Evolutionary conservation across 441 rosid genomes (phyloP).

Genomic region (Syzygium syzygioides): DNA sequence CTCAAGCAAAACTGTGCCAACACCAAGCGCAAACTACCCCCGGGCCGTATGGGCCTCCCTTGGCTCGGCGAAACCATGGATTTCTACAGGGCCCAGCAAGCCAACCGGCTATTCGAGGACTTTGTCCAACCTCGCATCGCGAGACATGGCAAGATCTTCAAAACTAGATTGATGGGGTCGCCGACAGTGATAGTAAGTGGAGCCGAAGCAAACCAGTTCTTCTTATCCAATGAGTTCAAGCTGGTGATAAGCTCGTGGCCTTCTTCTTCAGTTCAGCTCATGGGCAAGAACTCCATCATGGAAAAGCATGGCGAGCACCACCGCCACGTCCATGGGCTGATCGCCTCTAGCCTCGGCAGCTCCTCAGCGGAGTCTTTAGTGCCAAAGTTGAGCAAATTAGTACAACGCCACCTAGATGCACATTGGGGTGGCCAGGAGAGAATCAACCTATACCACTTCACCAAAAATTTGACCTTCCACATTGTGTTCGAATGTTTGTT

Average conservation of each 20-base stretch:
- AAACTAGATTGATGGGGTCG: constrained; percentile 63
- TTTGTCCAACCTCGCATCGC: constrained; percentile 45
- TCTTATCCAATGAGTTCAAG: constrained; percentile 63
- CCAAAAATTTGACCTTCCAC: constrained; percentile 44
- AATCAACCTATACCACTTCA: constrained; percentile 38
- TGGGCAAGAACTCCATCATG: constrained; percentile 67
- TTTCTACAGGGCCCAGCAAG: constrained; percentile 54
- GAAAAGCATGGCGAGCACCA: constrained; percentile 57
- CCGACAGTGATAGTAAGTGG: constrained; percentile 59
- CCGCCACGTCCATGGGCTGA: constrained; percentile 33
- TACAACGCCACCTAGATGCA: constrained; percentile 32
- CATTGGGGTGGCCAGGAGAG: constrained; percentile 39
- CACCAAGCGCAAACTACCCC: constrained; percentile 38
- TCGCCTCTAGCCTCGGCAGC: constrained; percentile 32
- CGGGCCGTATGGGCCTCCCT: constrained; percentile 58
- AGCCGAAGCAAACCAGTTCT: constrained; percentile 52
- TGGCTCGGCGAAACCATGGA: constrained; percentile 66
- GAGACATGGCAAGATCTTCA: constrained; percentile 53
- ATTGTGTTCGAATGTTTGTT: constrained; percentile 56
- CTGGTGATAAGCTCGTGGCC: constrained; percentile 80
- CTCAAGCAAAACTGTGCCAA: constrained; percentile 9
- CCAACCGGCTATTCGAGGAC: constrained; percentile 50
- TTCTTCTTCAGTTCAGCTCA: constrained; percentile 56
- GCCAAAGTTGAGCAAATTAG: constrained; percentile 40
- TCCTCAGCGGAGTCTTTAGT: constrained; percentile 36